A percentile compares a stretch with the other conserved stretches of the same genome.
Conservation (phyloP, 768 basidiomycete genomes). For the Suillus placidus region DNA sequence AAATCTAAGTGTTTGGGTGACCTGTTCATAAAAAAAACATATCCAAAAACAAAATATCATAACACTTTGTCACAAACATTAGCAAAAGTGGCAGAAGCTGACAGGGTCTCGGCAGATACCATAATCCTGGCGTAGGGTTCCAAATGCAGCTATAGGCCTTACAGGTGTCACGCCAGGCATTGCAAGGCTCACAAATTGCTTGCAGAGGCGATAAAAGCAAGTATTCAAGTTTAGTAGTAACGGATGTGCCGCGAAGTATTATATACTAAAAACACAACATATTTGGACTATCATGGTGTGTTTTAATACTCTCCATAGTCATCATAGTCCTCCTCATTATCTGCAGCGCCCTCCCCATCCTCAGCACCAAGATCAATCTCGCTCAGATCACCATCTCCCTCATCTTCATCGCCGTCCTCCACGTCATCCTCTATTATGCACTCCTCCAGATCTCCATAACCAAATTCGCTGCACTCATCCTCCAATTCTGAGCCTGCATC, state of each 20-base stretch:
- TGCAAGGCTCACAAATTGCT: no score
- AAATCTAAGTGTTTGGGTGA: no score
- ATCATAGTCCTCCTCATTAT: conserved; percentile 6
- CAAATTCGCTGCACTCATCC: neutral
- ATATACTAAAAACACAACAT: no score
- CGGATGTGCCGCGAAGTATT: no score
- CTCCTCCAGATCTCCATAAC: neutral
- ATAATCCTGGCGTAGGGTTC: neutral
- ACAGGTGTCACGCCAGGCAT: no score
- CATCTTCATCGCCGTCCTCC: neutral
- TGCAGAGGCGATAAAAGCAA: no score
- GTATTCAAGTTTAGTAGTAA: no score
- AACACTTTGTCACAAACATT: conserved; percentile 5
- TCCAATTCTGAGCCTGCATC: neutral
- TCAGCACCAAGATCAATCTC: neutral
- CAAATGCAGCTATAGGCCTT: neutral
- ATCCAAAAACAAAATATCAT: no score
- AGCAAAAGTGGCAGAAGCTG: neutral
- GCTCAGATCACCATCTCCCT: neutral
- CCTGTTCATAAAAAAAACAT: no score
- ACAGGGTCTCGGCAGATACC: neutral
- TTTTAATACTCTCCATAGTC: neutral
- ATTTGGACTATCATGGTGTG: no score
- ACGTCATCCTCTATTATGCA: neutral
- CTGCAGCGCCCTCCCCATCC: neutral